Percentiles rank a stretch among this genome's conserved stretches.
phyloP scores from a whole-genome alignment of 2,329 filamentous ascomycete species.

The Hypoxylon sp. region DNA sequence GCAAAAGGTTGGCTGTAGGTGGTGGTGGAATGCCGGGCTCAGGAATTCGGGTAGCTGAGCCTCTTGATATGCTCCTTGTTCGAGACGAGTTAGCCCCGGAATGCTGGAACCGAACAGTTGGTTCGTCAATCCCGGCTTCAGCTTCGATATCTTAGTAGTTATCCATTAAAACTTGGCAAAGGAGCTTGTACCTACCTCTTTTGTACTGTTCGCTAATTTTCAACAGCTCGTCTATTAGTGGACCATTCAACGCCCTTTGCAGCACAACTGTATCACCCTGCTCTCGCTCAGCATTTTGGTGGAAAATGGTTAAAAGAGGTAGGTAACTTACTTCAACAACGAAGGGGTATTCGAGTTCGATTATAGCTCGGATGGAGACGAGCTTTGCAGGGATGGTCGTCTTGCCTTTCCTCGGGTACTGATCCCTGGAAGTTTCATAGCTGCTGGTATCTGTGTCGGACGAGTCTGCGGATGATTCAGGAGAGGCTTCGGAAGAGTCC shows the following conservation, averaged over 20 bases:
- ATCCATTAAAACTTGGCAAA: not conserved
- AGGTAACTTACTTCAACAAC: constrained; percentile 2
- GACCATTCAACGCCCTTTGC: constrained; percentile 2
- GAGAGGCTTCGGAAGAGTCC: not conserved
- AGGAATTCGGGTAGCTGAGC: constrained; percentile 5
- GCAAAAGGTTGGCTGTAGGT: constrained; percentile 1
- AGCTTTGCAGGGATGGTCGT: constrained; percentile 10
- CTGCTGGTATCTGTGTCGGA: constrained; percentile 6
- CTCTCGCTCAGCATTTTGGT: not conserved
- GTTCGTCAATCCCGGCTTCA: not conserved
- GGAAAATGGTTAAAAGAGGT: not conserved
- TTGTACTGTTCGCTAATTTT: constrained; percentile 2
- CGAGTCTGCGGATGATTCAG: not conserved
- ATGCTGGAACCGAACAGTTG: constrained; percentile 5
- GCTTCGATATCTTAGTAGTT: constrained; percentile 5
- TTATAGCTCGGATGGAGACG: constrained; percentile 2
- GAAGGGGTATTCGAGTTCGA: constrained; percentile 12
- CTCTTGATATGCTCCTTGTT: constrained; percentile 10
- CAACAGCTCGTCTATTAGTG: constrained; percentile 11
- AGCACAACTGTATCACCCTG: constrained; percentile 15
- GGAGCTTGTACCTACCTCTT: constrained; percentile 3
- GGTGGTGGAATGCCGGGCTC: not conserved
- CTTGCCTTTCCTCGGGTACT: constrained; percentile 16
- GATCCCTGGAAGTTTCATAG: not conserved
- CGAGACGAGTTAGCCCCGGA: not conserved